A percentile compares a stretch with the other conserved stretches of the same genome.
Conservation (phyloP, 352 stramenopile genomes). For the Pythium folliculosum region DNA sequence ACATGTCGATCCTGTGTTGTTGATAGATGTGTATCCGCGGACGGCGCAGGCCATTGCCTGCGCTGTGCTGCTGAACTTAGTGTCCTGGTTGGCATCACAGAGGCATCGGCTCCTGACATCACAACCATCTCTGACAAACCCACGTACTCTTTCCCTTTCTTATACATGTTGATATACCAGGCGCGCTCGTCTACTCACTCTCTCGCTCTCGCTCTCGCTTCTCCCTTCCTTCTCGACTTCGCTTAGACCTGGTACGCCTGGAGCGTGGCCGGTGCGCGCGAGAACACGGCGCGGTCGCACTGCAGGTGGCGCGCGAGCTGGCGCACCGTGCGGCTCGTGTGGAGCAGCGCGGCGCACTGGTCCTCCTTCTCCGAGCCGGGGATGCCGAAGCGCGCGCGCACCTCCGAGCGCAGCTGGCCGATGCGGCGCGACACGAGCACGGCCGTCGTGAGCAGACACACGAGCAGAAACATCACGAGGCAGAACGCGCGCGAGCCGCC, state of each 20-base stretch:
- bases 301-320: constrained; percentile 31
- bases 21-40: no score
- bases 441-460: constrained; percentile 9
- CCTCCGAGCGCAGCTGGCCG: constrained; percentile 23
- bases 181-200: no score
- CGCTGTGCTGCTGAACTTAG: no score
- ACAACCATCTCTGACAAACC: no score
- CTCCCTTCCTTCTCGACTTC: neutral
- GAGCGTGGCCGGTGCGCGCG: constrained; percentile 23
- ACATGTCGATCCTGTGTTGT: no score
- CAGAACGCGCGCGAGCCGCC: constrained; percentile 10
- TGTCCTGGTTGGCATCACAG: no score
- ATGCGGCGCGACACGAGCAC: constrained; percentile 19
- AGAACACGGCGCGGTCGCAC: constrained; percentile 29
- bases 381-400: constrained; percentile 28
- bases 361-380: constrained; percentile 25
- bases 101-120: no score
- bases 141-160: no score
- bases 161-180: no score
- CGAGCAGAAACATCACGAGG: constrained; percentile 13
- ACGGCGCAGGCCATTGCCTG: no score
- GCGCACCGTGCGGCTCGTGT: constrained; percentile 27
- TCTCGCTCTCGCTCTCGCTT: no score
- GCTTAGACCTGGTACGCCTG: constrained; percentile 30
- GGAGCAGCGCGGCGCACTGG: constrained; percentile 22